Evolutionary conservation across 768 basidiomycete genomes (phyloP).

Genomic region (Lentinula raphanica): DNA sequence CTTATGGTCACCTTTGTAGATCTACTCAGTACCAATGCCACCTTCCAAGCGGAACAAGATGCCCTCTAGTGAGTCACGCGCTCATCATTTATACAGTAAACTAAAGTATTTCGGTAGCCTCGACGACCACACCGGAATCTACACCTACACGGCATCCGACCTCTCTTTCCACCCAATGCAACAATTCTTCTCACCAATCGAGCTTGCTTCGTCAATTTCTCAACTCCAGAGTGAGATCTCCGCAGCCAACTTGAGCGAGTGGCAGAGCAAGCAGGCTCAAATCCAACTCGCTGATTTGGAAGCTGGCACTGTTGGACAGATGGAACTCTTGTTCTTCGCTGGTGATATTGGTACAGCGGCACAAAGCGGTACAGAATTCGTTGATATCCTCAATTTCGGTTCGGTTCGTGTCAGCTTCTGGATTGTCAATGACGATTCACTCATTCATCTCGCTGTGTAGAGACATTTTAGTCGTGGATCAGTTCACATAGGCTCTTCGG

Average conservation of each 20-base stretch:
- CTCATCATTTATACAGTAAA: not conserved
- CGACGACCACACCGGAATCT: conserved; percentile 1
- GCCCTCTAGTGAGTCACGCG: not conserved
- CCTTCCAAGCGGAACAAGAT: not conserved
- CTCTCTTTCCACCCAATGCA: conserved; percentile 2
- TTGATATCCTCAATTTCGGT: conserved; percentile 1
- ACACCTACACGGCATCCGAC: not conserved
- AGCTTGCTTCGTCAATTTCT: not conserved
- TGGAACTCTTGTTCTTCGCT: not conserved
- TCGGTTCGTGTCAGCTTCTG: not conserved
- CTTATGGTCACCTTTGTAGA: not conserved
- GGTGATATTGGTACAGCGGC: not conserved
- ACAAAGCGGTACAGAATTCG: not conserved
- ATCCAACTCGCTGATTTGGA: not conserved
- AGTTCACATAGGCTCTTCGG: conserved; percentile 12
- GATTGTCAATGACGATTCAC: not conserved
- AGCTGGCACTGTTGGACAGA: not conserved
- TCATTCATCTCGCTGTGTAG: not conserved
- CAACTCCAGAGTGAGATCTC: not conserved
- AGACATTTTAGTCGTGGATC: conserved; percentile 4
- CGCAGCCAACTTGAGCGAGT: not conserved
- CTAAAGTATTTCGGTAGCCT: not conserved
- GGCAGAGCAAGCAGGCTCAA: not conserved
- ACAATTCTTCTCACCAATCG: not conserved
- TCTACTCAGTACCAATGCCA: not conserved